Base-by-base conservation (phyloP, 2,329 filamentous ascomycete species). In the Hypomyces perniciosus region DNA sequence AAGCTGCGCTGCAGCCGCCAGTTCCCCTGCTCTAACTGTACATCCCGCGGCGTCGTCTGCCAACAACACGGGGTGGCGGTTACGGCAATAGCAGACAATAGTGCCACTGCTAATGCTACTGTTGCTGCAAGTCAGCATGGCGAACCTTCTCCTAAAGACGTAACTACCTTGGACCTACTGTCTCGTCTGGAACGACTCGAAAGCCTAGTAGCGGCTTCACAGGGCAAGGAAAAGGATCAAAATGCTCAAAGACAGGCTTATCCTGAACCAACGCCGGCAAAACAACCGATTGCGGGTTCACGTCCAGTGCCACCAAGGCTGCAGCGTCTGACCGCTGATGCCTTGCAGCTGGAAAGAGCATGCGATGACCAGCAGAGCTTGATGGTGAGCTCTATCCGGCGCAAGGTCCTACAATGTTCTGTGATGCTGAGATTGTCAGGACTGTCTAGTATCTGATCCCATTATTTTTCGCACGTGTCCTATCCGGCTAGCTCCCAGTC, bases 21-120 rank as follows among this genome's bases (percentile, higher is more conserved):
- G 44, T 67, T 68, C 46, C 67, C 67, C 3, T 69, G 67, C 53
- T 61, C 61, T 44, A 69, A 69, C 59, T 69, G 67, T 54, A 64
- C 62, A 44, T 63, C 61, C 53, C 65, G 67, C 55, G 66, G 65
- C 54, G 56, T 68, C 27, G 54, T 56, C 20, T 69, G 67, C 55
- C 62, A 61, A 35, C 58, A 60, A 48, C 52, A 59, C 26, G 42
- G 41, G 13, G 29, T 48, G 26, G 30, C 45, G 8, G 42, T 27
- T n/a, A 8, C 48, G 46, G 37, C 50, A 20, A 20, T 20, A 20
- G 20, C 20, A 20, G 20, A 3, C 20, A 20, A 20, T 20, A 20
- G 20, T 20, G 20, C 20, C 20, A 20, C 20, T 20, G 20, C 20
- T 20, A 20, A 20, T 8, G 27, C 50, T 34, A 20, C 48, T 31